Conservation (phyloP, 129 eudicot species). For the Kitagawia praeruptora region DNA sequence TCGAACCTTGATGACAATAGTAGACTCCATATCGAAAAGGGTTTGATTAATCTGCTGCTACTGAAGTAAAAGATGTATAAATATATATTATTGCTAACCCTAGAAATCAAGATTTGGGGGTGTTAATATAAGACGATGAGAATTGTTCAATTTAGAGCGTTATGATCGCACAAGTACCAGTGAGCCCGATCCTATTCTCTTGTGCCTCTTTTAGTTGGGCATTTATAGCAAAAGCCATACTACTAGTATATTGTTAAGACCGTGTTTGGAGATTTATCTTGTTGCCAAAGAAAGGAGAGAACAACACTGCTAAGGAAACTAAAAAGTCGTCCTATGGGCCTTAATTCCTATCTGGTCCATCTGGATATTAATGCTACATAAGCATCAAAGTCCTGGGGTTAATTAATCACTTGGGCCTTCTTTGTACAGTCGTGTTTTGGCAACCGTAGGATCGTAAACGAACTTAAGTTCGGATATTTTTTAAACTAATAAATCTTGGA, state of each 20-base stretch:
- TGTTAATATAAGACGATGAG: neutral
- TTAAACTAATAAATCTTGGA: no score
- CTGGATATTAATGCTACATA: neutral
- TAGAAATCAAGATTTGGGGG: conserved; percentile 6
- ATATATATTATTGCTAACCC: conserved; percentile 18
- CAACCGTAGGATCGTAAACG: no score
- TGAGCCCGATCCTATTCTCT: conserved; percentile 20
- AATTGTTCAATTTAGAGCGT: neutral
- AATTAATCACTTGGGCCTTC: no score
- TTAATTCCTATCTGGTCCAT: neutral
- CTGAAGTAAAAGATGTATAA: neutral
- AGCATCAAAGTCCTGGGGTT: neutral
- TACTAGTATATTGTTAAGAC: neutral
- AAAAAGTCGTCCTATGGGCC: neutral
- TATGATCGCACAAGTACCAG: conserved; percentile 9
- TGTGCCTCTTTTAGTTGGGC: neutral
- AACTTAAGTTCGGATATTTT: no score
- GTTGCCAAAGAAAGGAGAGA: conserved; percentile 12
- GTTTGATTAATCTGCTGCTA: no score
- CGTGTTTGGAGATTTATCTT: conserved; percentile 12
- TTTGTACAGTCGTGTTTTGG: no score
- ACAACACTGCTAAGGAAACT: neutral
- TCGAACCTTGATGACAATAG: conserved; percentile 45
- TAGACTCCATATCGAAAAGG: conserved; percentile 28
- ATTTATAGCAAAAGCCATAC: neutral